Conservation (phyloP, 1,284 basidiomycete species). For the Pholiota adiposa region DNA sequence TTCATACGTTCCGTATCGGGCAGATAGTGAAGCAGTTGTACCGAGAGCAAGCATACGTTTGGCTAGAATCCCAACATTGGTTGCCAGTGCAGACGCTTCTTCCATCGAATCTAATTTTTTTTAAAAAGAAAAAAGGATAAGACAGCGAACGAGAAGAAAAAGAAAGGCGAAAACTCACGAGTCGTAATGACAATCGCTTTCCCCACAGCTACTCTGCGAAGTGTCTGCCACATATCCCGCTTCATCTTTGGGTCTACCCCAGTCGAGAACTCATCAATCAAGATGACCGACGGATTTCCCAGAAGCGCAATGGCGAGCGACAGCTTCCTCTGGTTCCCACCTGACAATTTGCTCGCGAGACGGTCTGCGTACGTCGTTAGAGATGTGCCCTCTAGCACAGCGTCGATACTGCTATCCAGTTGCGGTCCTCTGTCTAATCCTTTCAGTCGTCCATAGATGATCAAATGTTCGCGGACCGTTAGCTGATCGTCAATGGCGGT, state of each 20-base stretch:
- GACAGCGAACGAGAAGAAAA: not conserved
- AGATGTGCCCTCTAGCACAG: slow-evolving; percentile 64
- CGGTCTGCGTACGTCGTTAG: slow-evolving; percentile 67
- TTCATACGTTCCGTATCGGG: slow-evolving; percentile 75
- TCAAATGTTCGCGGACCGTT: slow-evolving; percentile 77
- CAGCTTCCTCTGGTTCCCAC: slow-evolving; percentile 83
- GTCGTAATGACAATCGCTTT: slow-evolving; percentile 74
- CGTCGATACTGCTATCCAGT: slow-evolving; percentile 57
- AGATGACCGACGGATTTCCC: slow-evolving; percentile 78
- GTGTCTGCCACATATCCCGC: slow-evolving; percentile 80
- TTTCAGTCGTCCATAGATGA: slow-evolving; percentile 70
- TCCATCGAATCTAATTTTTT: slow-evolving; percentile 88
- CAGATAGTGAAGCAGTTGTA: slow-evolving; percentile 64
- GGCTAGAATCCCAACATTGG: slow-evolving; percentile 74
- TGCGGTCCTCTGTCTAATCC: slow-evolving; percentile 57
- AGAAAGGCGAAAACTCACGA: slow-evolving; percentile 44
- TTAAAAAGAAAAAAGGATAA: not conserved
- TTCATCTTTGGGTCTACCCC: slow-evolving; percentile 86
- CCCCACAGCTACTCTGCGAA: slow-evolving; percentile 65
- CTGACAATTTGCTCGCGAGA: slow-evolving; percentile 73
- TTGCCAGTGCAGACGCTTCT: slow-evolving; percentile 78
- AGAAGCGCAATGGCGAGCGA: slow-evolving; percentile 68
- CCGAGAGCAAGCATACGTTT: slow-evolving; percentile 73
- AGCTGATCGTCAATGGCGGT: slow-evolving; percentile 81
- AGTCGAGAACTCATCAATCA: slow-evolving; percentile 85